phyloP scores from a whole-genome alignment of 345 rosid species.

The Brassica nigra region DNA sequence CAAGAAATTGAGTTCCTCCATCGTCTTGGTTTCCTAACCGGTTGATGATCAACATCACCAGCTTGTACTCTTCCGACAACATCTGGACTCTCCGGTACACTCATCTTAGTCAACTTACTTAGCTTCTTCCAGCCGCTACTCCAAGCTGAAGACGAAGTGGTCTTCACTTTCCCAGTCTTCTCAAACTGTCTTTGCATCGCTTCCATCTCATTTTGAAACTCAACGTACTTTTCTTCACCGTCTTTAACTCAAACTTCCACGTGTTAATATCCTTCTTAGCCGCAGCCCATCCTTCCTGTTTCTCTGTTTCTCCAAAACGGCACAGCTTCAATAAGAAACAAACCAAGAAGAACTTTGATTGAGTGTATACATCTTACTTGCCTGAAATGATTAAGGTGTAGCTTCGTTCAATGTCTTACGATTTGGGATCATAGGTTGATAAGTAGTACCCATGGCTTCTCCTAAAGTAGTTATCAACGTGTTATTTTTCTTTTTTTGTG shows the following conservation, averaged over 20 bases:
- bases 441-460: background rate
- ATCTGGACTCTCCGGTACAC: slow-evolving; percentile 57
- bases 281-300: slow-evolving; percentile 80
- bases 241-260: slow-evolving; percentile 85
- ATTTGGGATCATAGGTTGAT: slow-evolving; percentile 53
- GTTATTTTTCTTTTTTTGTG: too few species aligned
- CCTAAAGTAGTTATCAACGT: background rate
- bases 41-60: slow-evolving; percentile 48
- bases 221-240: slow-evolving; percentile 75
- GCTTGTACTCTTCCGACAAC: slow-evolving; percentile 54
- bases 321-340: background rate
- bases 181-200: slow-evolving; percentile 81
- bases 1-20: slow-evolving; percentile 97
- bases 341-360: background rate
- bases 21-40: slow-evolving; percentile 72
- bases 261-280: slow-evolving; percentile 94
- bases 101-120: slow-evolving; percentile 76
- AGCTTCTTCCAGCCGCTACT: slow-evolving; percentile 92
- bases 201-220: slow-evolving; percentile 90
- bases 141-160: slow-evolving; percentile 65
- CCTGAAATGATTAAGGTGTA: slow-evolving; percentile 88
- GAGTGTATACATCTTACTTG: slow-evolving; percentile 32
- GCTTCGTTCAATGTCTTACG: slow-evolving; percentile 84
- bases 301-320: background rate
- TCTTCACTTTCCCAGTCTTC: slow-evolving; percentile 71